Conservation (phyloP, 805 yeast species). For the Candida chilensis region DNA sequence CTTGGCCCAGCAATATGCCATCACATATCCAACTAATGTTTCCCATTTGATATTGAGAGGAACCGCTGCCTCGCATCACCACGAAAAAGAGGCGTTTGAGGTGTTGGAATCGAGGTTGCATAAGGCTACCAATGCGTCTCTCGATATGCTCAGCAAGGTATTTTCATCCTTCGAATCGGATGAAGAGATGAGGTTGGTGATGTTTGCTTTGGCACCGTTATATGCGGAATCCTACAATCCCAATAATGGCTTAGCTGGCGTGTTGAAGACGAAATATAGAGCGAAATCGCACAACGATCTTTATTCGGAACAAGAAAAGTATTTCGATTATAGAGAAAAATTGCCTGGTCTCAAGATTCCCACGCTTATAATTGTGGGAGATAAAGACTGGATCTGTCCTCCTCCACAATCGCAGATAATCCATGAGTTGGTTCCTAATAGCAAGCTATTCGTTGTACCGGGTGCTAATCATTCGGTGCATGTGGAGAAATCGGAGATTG, state of each 20-base stretch:
- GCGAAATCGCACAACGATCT: conserved; percentile 10
- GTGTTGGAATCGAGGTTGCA: conserved; percentile 6
- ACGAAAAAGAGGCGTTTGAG: conserved; percentile 8
- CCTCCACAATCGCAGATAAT: conserved; percentile 7
- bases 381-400: conserved; percentile 13
- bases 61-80: conserved; percentile 12
- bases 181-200: conserved; percentile 10
- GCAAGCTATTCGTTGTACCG: conserved; percentile 6
- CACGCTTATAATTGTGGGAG: conserved; percentile 10
- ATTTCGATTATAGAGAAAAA: conserved; percentile 8
- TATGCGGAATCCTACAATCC: conserved; percentile 10
- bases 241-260: conserved; percentile 6
- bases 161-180: conserved; percentile 11
- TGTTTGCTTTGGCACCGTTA: conserved; percentile 12
- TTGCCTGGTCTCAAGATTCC: conserved; percentile 6
- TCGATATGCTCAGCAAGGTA: conserved; percentile 10
- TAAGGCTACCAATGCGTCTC: conserved; percentile 8
- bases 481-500: conserved; percentile 6
- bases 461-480: conserved; percentile 12
- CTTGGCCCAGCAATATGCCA: conserved; percentile 12
- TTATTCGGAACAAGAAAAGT: conserved; percentile 11
- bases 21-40: conserved; percentile 8
- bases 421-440: conserved; percentile 5
- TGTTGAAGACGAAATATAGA: conserved; percentile 7
- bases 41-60: conserved; percentile 9